Evolutionary conservation across 1,284 basidiomycete species (phyloP).

Genomic region (Heterobasidion annosum): DNA sequence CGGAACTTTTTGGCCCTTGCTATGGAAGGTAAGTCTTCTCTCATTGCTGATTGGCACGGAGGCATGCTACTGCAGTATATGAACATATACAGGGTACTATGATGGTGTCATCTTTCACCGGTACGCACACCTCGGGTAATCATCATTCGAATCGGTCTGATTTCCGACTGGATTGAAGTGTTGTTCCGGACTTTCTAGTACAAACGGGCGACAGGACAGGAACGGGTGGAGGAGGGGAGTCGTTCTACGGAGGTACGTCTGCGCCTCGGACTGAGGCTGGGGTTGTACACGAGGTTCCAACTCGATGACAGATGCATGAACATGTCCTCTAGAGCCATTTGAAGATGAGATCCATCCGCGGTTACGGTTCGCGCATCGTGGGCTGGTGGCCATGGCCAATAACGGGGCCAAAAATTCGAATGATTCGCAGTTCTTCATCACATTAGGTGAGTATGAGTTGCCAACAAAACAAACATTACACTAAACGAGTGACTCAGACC

Average conservation of each 20-base stretch:
- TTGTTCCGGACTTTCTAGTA: constrained; percentile 84
- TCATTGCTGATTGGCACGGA: too few relatives aligned
- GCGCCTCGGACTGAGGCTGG: not conserved
- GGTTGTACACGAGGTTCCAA: not conserved
- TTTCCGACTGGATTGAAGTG: constrained; percentile 25
- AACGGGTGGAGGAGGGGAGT: constrained; percentile 87
- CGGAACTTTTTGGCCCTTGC: constrained; percentile 87
- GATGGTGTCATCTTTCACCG: constrained; percentile 93
- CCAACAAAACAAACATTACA: too few relatives aligned
- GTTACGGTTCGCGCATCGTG: constrained; percentile 76
- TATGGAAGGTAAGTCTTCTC: constrained; percentile 68
- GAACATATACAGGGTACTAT: constrained; percentile 69
- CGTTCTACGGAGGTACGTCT: constrained; percentile 75
- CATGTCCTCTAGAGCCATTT: constrained; percentile 58
- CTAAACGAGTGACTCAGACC: constrained; percentile 35
- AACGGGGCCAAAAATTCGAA: constrained; percentile 79
- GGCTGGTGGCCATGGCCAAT: constrained; percentile 92
- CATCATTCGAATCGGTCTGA: not conserved
- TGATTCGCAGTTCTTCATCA: constrained; percentile 88
- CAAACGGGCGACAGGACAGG: constrained; percentile 96
- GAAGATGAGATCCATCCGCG: constrained; percentile 93
- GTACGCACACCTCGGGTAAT: constrained; percentile 24
- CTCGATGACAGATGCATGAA: not conserved
- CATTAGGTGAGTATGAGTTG: constrained; percentile 48
- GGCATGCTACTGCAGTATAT: too few relatives aligned